Evolutionary conservation across 2,329 filamentous ascomycete species (phyloP), one percentile per base, ranked within the genome.

Genomic region (Phialemoniopsis sp.): DNA sequence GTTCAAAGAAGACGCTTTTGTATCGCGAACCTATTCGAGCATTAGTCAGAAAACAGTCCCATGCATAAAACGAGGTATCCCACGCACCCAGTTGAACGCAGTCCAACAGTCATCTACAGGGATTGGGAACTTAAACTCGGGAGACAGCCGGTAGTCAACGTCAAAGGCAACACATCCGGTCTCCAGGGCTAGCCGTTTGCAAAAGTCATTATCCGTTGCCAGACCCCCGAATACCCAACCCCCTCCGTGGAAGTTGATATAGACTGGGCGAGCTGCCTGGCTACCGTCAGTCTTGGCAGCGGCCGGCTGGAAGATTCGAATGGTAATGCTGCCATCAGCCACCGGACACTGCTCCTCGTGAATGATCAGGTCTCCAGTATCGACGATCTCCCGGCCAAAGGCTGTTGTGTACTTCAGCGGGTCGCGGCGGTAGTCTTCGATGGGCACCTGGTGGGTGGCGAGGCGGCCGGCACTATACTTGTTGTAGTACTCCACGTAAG

Each of bases 101-200:
- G n/a, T n/a, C 59, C 60, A 66, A 43, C 61, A 60, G 47, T 67
- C 62, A 10, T 66, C 53, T 14, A 65, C 49, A 1, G 59, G 53
- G 28, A 58, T 56, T 1, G 64, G 63, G 43, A 57, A 65, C 15
- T 46, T 55, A 44, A 61, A 39, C 44, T 67, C 63, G 7, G 62
- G 63, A 3, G 63, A 58, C 29, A 66, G 51, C 21, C 62, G 57
- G 40, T 69, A 68, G 41, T 67, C 64, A 17, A 69, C 60, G 44
- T 68, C 66, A 45, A 70, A 64, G 2, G 52, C 63, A 13, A 69
- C 64, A 32, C 62, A 44, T 13, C 59, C 54, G n/a, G 61, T 55
- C 13, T 62, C 56, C 21, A 62, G 53, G 17, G 63, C 59, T 12
- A 69, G 40, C 15, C 54, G 52, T 45, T 67, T 66, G 43, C 64